Evolutionary conservation across 768 basidiomycete species (phyloP).

Genomic region (Suillus discolor): DNA sequence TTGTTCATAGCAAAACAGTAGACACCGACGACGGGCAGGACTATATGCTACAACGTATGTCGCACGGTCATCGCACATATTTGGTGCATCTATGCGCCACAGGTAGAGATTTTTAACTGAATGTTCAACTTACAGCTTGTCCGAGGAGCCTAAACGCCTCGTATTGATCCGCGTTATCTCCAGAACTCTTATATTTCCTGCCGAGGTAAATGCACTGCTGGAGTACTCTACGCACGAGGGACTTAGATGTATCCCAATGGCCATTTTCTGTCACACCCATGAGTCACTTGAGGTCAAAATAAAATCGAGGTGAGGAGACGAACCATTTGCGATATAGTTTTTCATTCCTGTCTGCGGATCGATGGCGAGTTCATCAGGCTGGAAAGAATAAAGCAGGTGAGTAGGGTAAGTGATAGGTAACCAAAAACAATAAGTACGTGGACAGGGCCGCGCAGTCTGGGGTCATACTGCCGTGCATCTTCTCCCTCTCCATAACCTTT

Average conservation of each 20-base stretch:
- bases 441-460: slow-evolving; percentile 78
- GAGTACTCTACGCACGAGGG: slow-evolving; percentile 71
- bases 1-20: background rate
- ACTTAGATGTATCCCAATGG: slow-evolving; percentile 88
- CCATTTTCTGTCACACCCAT: slow-evolving; percentile 52
- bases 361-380: slow-evolving; percentile 83
- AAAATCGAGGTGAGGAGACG: background rate
- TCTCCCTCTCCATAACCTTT: slow-evolving; percentile 86
- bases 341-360: slow-evolving; percentile 91
- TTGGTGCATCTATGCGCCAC: background rate
- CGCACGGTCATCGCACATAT: slow-evolving; percentile 14
- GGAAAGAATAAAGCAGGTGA: slow-evolving; percentile 4
- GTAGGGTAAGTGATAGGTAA: background rate
- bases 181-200: slow-evolving; percentile 56
- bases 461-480: slow-evolving; percentile 79
- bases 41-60: background rate
- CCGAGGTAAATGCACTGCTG: slow-evolving; percentile 81
- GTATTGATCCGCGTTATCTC: slow-evolving; percentile 69
- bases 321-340: slow-evolving; percentile 89
- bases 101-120: background rate
- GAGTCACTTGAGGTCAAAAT: background rate
- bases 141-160: slow-evolving; percentile 84
- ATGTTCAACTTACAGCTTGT: slow-evolving; percentile 49
- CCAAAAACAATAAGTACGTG: slow-evolving; percentile 48
- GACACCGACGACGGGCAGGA: background rate